phyloP scores from a whole-genome alignment of 805 yeast species.

The Lachancea meyersii region DNA sequence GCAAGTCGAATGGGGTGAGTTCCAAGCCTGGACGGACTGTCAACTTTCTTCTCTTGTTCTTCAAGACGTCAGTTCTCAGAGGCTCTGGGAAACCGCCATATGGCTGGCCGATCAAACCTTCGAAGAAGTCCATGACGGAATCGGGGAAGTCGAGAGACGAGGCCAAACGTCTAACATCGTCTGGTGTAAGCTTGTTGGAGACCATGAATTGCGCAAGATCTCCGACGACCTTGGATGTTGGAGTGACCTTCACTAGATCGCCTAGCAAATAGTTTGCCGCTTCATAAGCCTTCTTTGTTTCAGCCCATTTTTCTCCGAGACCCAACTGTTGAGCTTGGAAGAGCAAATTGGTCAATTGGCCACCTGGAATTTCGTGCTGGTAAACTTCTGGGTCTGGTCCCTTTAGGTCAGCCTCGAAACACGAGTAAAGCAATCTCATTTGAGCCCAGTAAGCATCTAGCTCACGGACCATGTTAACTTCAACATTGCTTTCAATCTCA shows the following conservation, averaged over 20 bases:
- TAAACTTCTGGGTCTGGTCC: constrained; percentile 99
- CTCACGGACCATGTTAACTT: constrained; percentile 63
- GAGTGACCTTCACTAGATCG: constrained; percentile 96
- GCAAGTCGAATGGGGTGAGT: constrained; percentile 78
- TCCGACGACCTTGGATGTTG: constrained; percentile 99
- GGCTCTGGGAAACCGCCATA: constrained; percentile 99
- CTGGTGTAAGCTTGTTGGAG: constrained; percentile 77
- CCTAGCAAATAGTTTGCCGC: constrained; percentile 88
- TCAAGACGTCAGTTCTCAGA: constrained; percentile 80
- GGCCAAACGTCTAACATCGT: constrained; percentile 85
- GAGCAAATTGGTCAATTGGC: constrained; percentile 93
- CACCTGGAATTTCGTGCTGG: constrained; percentile 98
- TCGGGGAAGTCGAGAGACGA: constrained; percentile 95
- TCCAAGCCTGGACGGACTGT: constrained; percentile 87
- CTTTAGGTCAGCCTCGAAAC: constrained; percentile 96
- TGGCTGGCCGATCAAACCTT: constrained; percentile 99
- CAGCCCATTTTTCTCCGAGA: constrained; percentile 92
- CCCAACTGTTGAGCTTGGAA: constrained; percentile 99
- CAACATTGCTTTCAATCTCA: constrained; percentile 67
- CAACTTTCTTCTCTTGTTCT: constrained; percentile 88
- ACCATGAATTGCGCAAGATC: constrained; percentile 99
- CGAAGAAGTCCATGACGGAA: constrained; percentile 95
- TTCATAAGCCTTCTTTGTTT: constrained; percentile 90
- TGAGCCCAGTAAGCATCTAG: constrained; percentile 97
- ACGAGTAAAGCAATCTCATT: constrained; percentile 92